Percentiles rank a stretch among this genome's conserved stretches.
Conservation (phyloP, 2,329 filamentous ascomycete species). For the Cryphonectria nitschkei region DNA sequence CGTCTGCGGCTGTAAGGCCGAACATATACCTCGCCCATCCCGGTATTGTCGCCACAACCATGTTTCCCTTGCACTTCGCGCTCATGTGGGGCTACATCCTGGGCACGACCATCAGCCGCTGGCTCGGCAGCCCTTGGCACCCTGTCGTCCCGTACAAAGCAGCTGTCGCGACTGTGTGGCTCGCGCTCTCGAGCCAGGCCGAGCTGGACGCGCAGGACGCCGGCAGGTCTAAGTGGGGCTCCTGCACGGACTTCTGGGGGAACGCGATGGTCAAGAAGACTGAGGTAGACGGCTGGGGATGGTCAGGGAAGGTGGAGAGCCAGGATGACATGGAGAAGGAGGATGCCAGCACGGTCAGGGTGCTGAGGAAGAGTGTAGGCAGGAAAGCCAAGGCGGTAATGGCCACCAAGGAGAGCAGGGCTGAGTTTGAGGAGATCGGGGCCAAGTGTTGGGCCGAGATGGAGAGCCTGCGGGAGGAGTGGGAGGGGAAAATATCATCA, state of each 20-base stretch:
- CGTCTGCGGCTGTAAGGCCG: background rate
- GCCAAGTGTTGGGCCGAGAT: slow-evolving; percentile 69
- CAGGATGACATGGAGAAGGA: slow-evolving; percentile 47
- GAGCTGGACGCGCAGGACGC: slow-evolving; percentile 60
- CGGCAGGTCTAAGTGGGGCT: slow-evolving; percentile 80
- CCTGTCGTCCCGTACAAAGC: slow-evolving; percentile 74
- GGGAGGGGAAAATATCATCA: slow-evolving; percentile 57
- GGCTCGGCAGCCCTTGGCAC: slow-evolving; percentile 89
- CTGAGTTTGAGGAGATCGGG: slow-evolving; percentile 66
- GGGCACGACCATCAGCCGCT: slow-evolving; percentile 72
- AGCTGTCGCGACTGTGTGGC: slow-evolving; percentile 76
- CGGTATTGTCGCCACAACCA: slow-evolving; percentile 80
- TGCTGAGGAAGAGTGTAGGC: slow-evolving; percentile 56
- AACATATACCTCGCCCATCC: slow-evolving; percentile 78
- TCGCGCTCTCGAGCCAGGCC: slow-evolving; percentile 70
- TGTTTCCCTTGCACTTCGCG: slow-evolving; percentile 74
- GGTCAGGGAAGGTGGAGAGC: slow-evolving; percentile 60
- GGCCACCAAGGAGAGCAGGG: slow-evolving; percentile 62
- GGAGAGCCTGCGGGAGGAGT: slow-evolving; percentile 69
- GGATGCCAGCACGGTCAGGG: slow-evolving; percentile 45
- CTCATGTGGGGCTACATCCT: slow-evolving; percentile 71
- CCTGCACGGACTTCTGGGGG: slow-evolving; percentile 63
- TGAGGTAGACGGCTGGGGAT: slow-evolving; percentile 87
- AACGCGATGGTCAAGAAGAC: slow-evolving; percentile 70
- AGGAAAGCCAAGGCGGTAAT: slow-evolving; percentile 62